Conservation (phyloP, 2,329 filamentous ascomycete genomes). For the Pseudogymnoascus sp. region DNA sequence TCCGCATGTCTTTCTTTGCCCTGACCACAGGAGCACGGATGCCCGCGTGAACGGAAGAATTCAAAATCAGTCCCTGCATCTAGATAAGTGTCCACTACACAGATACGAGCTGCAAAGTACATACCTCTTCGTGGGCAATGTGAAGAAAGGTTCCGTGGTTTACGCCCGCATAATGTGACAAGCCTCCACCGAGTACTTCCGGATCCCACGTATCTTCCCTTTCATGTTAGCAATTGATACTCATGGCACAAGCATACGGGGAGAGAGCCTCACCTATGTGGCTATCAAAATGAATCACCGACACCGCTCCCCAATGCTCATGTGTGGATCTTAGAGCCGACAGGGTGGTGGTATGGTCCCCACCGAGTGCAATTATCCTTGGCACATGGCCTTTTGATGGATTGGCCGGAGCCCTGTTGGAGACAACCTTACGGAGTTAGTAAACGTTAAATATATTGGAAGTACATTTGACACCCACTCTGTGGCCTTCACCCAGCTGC, state of each 20-base stretch:
- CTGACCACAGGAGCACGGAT: conserved; percentile 46
- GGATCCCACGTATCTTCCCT: conserved; percentile 41
- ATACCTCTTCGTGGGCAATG: conserved; percentile 26
- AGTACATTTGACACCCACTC: neutral
- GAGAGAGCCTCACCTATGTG: conserved; percentile 6
- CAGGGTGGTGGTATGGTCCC: conserved; percentile 18
- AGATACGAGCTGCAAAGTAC: neutral
- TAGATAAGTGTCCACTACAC: neutral
- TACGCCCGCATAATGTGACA: conserved; percentile 23
- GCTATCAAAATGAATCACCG: conserved; percentile 15
- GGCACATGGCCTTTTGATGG: neutral
- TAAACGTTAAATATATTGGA: conserved; percentile 21
- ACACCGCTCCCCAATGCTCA: conserved; percentile 11
- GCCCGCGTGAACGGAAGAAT: conserved; percentile 53
- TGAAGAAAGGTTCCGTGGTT: conserved; percentile 28
- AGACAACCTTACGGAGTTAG: conserved; percentile 43
- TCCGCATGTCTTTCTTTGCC: conserved; percentile 41
- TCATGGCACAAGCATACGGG: too few relatives aligned
- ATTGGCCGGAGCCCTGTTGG: conserved; percentile 19
- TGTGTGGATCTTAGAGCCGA: conserved; percentile 10
- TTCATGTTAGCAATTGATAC: conserved; percentile 15
- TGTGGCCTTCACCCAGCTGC: conserved; percentile 12
- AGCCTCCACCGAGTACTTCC: conserved; percentile 36
- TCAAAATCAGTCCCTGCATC: conserved; percentile 41
- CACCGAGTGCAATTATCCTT: conserved; percentile 10